phyloP scores from a whole-genome alignment of 2,329 filamentous ascomycete genomes.

The Trichoderma aggressivum region DNA sequence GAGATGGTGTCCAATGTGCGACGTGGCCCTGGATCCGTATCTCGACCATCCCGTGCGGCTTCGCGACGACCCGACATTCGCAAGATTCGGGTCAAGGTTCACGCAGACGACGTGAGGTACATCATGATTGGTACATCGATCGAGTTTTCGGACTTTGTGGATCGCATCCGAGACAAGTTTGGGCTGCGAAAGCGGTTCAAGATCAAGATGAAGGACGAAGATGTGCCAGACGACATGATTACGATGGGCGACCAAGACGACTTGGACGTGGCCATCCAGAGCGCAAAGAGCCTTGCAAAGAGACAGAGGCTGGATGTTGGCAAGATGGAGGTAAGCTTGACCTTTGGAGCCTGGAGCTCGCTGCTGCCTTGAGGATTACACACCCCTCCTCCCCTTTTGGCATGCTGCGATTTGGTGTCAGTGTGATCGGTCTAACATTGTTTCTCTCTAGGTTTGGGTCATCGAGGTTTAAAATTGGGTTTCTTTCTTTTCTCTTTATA shows the following conservation, averaged over 20 bases:
- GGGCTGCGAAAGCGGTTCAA: slow-evolving; percentile 74
- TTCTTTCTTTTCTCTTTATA: neutral
- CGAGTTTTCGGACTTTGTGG: slow-evolving; percentile 73
- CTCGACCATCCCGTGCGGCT: slow-evolving; percentile 49
- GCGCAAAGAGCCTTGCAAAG: slow-evolving; percentile 63
- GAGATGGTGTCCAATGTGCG: slow-evolving; percentile 67
- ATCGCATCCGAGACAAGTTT: slow-evolving; percentile 84
- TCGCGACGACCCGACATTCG: slow-evolving; percentile 64
- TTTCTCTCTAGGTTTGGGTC: slow-evolving; percentile 45
- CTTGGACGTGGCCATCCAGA: slow-evolving; percentile 78
- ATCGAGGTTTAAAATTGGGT: slow-evolving; percentile 34
- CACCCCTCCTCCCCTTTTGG: neutral
- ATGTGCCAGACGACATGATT: slow-evolving; percentile 79
- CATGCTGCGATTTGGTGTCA: neutral
- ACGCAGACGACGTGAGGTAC: slow-evolving; percentile 86
- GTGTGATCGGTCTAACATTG: slow-evolving; percentile 25
- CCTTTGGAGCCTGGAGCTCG: neutral
- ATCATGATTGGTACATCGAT: slow-evolving; percentile 76
- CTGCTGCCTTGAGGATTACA: slow-evolving; percentile 8
- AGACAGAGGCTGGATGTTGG: slow-evolving; percentile 77
- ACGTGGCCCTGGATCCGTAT: slow-evolving; percentile 43
- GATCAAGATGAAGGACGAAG: slow-evolving; percentile 84
- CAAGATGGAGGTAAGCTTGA: slow-evolving; percentile 81
- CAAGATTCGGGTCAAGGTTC: slow-evolving; percentile 87
- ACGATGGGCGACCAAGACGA: slow-evolving; percentile 97